These are phyloP conservation scores for Fusarium sp. DNA, from an alignment of 2,329 filamentous ascomycete species.

Conservation along the genomic window DNA sequence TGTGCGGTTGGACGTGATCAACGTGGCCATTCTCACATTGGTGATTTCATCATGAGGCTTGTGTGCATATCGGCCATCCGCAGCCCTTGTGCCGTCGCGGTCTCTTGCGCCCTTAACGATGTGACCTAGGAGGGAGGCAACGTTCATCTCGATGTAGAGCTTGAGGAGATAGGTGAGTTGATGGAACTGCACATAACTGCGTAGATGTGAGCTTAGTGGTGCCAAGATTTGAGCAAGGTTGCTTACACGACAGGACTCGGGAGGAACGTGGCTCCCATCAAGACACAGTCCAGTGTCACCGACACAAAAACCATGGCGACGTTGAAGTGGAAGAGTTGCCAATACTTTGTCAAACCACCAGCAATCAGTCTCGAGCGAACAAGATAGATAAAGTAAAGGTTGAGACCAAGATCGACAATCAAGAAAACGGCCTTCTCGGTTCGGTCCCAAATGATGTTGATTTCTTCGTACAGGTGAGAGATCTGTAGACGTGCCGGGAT, in stretches of 20 bases:
- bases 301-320: constrained; percentile 25
- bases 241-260: constrained; percentile 30
- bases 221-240: not conserved
- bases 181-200: constrained; percentile 33
- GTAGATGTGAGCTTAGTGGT: not conserved
- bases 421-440: constrained; percentile 31
- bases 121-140: constrained; percentile 14
- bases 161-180: constrained; percentile 33
- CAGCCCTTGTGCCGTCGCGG: not conserved
- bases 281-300: constrained; percentile 22
- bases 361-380: constrained; percentile 25
- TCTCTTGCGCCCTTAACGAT: constrained; percentile 29
- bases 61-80: not conserved
- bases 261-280: constrained; percentile 33
- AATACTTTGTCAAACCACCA: constrained; percentile 27
- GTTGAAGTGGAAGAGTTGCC: constrained; percentile 26
- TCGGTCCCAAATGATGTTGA: constrained; percentile 34
- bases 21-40: constrained; percentile 19
- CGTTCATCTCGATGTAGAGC: constrained; percentile 35
- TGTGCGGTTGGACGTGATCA: constrained; percentile 22
- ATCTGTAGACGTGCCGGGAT: constrained; percentile 27
- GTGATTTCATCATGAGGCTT: constrained; percentile 7
- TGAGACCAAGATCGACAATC: constrained; percentile 23
- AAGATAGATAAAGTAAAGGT: constrained; percentile 34
- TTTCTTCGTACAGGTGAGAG: constrained; percentile 20